These are phyloP conservation scores for Onygenales sp. DNA, from an alignment of 2,329 filamentous ascomycete genomes.

Conservation along the genomic window DNA sequence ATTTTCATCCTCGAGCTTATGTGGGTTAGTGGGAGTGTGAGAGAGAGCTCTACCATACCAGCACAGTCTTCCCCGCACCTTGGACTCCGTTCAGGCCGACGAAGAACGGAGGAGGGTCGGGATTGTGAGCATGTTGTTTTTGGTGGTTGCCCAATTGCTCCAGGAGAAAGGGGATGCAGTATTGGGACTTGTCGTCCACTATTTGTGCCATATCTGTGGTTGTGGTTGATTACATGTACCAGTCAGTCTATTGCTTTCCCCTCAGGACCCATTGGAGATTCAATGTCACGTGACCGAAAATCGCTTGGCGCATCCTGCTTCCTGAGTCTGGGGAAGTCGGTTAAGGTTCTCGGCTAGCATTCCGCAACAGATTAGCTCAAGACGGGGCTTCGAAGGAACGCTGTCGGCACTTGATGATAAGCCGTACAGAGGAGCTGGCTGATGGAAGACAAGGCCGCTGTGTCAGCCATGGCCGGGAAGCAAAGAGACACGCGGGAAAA, in stretches of 20 bases:
- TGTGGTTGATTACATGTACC: not conserved
- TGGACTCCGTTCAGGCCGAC: conserved; percentile 87
- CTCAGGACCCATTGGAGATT: no score
- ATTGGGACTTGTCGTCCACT: conserved; percentile 66
- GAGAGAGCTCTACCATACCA: conserved; percentile 42
- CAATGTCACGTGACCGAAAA: not conserved
- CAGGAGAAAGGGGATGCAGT: conserved; percentile 70
- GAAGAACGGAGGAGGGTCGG: conserved; percentile 57
- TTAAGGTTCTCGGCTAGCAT: not conserved
- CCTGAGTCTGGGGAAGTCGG: not conserved
- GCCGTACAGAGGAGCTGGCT: no score
- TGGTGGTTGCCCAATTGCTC: conserved; percentile 47
- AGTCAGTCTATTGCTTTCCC: not conserved
- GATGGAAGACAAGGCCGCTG: no score
- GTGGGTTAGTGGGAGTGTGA: not conserved
- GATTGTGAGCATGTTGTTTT: conserved; percentile 25
- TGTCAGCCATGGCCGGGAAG: no score
- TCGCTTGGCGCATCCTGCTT: not conserved
- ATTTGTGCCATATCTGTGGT: conserved; percentile 39
- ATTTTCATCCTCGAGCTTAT: not conserved
- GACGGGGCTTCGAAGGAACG: no score
- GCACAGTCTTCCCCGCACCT: conserved; percentile 84
- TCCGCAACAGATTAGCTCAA: not conserved
- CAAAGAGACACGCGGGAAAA: no score
- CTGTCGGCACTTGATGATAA: no score